Conservation (phyloP, 106 monocot genomes). For the Narthecium ossifragum region DNA sequence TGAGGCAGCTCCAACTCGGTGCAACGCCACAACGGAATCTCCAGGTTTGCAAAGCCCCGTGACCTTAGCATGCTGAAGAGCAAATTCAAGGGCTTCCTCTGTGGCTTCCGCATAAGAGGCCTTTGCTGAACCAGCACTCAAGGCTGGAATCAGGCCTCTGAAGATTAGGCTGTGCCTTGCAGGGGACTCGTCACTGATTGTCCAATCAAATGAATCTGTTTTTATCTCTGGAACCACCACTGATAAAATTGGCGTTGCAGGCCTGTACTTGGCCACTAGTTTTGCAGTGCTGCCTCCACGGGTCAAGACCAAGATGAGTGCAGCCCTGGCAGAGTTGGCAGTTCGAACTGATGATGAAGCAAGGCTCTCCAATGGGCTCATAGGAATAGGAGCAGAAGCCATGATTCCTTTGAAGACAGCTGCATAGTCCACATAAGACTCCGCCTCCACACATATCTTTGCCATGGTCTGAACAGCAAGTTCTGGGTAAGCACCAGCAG, state of each 20-base stretch:
- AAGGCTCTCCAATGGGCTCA: constrained; percentile 66
- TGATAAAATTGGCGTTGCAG: constrained; percentile 54
- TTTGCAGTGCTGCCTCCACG: constrained; percentile 62
- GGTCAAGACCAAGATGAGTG: constrained; percentile 68
- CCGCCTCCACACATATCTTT: constrained; percentile 59
- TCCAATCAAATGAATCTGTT: constrained; percentile 56
- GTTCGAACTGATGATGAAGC: constrained; percentile 69
- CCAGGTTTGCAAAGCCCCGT: constrained; percentile 50
- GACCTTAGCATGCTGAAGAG: constrained; percentile 34
- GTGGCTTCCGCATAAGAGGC: constrained; percentile 59
- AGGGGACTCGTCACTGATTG: constrained; percentile 49
- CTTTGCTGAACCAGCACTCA: constrained; percentile 53
- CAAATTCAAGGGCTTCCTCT: constrained; percentile 48
- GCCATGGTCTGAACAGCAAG: constrained; percentile 74
- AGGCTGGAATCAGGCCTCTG: constrained; percentile 56
- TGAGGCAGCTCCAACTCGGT: constrained; percentile 54
- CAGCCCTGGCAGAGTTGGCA: constrained; percentile 41
- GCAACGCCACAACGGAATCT: constrained; percentile 64
- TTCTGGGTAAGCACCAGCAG: constrained; percentile 72
- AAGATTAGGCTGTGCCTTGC: constrained; percentile 63
- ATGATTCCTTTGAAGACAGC: constrained; percentile 47
- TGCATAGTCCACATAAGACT: constrained; percentile 39
- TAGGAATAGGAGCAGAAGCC: constrained; percentile 42
- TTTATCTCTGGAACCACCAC: constrained; percentile 61
- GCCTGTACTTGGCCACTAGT: constrained; percentile 75